phyloP scores from a whole-genome alignment of 2,329 filamentous ascomycete genomes.

The Curvularia hawaiiensis region DNA sequence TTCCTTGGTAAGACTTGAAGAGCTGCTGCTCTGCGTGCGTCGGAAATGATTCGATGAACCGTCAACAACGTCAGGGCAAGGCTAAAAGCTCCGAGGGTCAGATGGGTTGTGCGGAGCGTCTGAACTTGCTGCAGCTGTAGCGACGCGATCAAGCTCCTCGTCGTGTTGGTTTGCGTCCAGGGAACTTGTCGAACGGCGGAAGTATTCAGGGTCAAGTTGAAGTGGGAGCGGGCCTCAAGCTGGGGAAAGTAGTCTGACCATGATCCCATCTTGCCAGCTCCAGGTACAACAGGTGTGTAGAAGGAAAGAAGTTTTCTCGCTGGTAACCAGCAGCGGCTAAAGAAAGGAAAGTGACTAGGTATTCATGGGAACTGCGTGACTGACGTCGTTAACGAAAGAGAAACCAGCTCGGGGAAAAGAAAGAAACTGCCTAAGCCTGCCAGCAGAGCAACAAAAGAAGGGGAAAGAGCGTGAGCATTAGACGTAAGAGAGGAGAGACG shows the following conservation, averaged over 20 bases:
- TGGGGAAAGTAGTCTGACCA: constrained; percentile 39
- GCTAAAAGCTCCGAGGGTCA: constrained; percentile 48
- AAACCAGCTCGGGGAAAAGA: constrained; percentile 45
- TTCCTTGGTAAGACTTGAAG: constrained; percentile 39
- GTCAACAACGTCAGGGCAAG: constrained; percentile 43
- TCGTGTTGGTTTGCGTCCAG: constrained; percentile 40
- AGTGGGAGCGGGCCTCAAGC: constrained; percentile 45
- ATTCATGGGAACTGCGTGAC: constrained; percentile 46
- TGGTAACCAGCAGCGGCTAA: constrained; percentile 49
- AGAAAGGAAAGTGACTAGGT: constrained; percentile 39
- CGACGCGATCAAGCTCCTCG: constrained; percentile 40
- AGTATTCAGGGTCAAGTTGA: constrained; percentile 46
- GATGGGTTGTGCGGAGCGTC: constrained; percentile 47
- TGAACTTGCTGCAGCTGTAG: constrained; percentile 47
- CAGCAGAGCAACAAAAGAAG: constrained; percentile 46
- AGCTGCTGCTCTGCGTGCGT: constrained; percentile 44
- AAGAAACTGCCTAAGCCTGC: constrained; percentile 46
- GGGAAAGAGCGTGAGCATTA: constrained; percentile 46
- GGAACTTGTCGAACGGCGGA: constrained; percentile 35
- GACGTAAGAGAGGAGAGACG: constrained; percentile 42
- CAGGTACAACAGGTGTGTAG: constrained; percentile 34
- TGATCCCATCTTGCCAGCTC: constrained; percentile 46
- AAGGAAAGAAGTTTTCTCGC: constrained; percentile 41
- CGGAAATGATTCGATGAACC: constrained; percentile 45
- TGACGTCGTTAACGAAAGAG: constrained; percentile 41